Base-by-base conservation (phyloP, 2,329 filamentous ascomycete genomes). In the Cladosporium sp. region DNA sequence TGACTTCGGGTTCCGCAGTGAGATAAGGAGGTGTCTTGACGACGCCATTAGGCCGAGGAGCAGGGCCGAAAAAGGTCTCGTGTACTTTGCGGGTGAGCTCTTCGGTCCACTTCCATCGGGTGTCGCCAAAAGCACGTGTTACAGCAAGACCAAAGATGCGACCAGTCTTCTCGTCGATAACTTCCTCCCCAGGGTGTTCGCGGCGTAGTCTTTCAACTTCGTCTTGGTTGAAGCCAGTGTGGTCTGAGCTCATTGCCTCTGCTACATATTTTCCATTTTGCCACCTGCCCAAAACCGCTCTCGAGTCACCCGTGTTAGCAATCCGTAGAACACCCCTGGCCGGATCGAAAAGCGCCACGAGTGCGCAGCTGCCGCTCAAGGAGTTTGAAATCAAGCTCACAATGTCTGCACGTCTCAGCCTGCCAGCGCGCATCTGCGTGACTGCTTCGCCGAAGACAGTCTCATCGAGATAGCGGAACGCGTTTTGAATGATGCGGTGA, bases 81-180 rank as follows among this genome's bases (percentile, higher is more conserved):
- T 77, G 75, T 17, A 79, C 72, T 2, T 75, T 69, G 36, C 73
- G 68, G 59, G 81, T 75, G 5, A 83, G 71, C 2, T 80, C 75
- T 14, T 79, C 67, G 3, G 81, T 69, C 84, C 85, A 89, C 69
- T 90, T 90, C 84, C 84, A 88, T 59, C 82, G 78, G 52, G 81
- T 78, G 67, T 90, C 87, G 15, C 88, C 88, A 67, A 90, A 89
- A 0, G 84, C 86, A 5, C 87, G 79, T 0, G 86, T 84, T 1
- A 88, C 79, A 40, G 84, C 78, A 1, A 83, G 65, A 1, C 88
- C 87, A 60, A 88, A 76, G 0, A 89, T 71, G 0, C 87, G 80
- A 0, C 86, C 87, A 15, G 78, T 74, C 59, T 79, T 76, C 1
- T 75, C 70, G 59, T 78, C 70, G 3, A 89, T 76, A 11, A 85